Conservation (phyloP, 2,329 filamentous ascomycete species). For the Tolypocladium ophioglossoides region DNA sequence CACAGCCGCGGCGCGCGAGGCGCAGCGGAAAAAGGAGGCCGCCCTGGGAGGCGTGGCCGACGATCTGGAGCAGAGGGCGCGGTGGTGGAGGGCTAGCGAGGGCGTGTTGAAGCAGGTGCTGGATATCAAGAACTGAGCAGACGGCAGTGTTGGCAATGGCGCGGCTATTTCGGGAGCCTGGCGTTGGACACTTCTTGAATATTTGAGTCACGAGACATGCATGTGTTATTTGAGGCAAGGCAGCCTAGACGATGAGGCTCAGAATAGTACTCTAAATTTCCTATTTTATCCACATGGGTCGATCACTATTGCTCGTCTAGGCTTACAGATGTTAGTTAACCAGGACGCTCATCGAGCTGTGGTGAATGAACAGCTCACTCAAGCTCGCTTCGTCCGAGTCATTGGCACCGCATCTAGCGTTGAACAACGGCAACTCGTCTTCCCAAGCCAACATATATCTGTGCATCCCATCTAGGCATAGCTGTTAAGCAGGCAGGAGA, state of each 20-base stretch:
- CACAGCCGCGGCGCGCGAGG: constrained; percentile 59
- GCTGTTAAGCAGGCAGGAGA: not conserved
- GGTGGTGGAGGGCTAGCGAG: constrained; percentile 67
- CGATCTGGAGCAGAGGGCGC: constrained; percentile 63
- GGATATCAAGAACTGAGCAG: constrained; percentile 35
- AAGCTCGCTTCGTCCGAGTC: too few relatives aligned
- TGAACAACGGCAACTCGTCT: too few relatives aligned
- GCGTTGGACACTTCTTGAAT: not conserved
- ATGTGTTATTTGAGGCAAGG: too few relatives aligned
- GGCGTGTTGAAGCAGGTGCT: constrained; percentile 51
- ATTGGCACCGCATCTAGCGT: too few relatives aligned
- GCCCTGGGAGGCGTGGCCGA: constrained; percentile 56
- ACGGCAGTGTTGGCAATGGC: not conserved
- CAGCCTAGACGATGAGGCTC: too few relatives aligned
- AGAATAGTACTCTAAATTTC: too few relatives aligned
- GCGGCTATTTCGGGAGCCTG: not conserved
- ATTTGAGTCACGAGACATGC: not conserved
- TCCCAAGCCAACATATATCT: too few relatives aligned
- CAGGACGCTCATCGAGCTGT: too few relatives aligned
- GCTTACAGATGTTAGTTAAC: too few relatives aligned
- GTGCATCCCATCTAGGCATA: not conserved
- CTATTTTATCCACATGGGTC: too few relatives aligned
- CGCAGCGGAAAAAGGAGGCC: constrained; percentile 55
- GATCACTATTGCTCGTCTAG: too few relatives aligned
- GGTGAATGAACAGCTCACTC: too few relatives aligned